Evolutionary conservation across 2,329 filamentous ascomycete genomes (phyloP).

Genomic region (Epichloe typhina): DNA sequence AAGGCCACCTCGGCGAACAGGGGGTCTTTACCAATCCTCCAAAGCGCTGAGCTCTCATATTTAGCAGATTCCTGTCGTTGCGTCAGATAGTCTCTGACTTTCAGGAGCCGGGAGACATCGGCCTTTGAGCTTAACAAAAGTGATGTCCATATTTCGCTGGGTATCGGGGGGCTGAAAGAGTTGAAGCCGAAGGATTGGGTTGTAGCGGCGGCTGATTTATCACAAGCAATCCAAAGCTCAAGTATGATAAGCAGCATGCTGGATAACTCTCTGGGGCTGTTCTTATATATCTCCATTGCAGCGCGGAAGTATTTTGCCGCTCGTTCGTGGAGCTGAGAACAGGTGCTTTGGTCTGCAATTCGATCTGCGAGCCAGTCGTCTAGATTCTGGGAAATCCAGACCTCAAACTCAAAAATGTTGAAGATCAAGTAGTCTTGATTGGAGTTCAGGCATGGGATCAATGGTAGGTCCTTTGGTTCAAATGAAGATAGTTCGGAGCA

Average conservation of each 20-base stretch:
- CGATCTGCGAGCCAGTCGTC: slow-evolving; percentile 21
- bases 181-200: slow-evolving; percentile 22
- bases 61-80: too few species aligned
- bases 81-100: too few species aligned
- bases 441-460: too few species aligned
- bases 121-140: slow-evolving; percentile 29
- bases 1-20: too few species aligned
- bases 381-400: slow-evolving; percentile 32
- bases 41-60: too few species aligned
- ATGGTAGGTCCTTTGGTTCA: too few species aligned
- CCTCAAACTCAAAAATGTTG: slow-evolving; percentile 22
- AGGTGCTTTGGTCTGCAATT: slow-evolving; percentile 11
- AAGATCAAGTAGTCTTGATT: too few species aligned
- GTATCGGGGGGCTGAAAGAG: slow-evolving; percentile 34
- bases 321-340: slow-evolving; percentile 14
- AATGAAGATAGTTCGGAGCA: too few species aligned
- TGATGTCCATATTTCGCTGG: slow-evolving; percentile 20
- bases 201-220: slow-evolving; percentile 28
- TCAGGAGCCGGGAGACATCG: slow-evolving; percentile 24
- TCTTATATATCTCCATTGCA: slow-evolving; percentile 20
- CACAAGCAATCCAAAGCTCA: slow-evolving; percentile 45
- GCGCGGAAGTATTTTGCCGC: slow-evolving; percentile 21
- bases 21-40: too few species aligned
- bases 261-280: slow-evolving; percentile 32
- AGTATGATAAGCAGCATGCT: slow-evolving; percentile 40